Percentiles rank a stretch among this genome's conserved stretches.
Evolutionary conservation across 1,284 basidiomycete species (phyloP).

Genomic region (Heterobasidion occidentale): DNA sequence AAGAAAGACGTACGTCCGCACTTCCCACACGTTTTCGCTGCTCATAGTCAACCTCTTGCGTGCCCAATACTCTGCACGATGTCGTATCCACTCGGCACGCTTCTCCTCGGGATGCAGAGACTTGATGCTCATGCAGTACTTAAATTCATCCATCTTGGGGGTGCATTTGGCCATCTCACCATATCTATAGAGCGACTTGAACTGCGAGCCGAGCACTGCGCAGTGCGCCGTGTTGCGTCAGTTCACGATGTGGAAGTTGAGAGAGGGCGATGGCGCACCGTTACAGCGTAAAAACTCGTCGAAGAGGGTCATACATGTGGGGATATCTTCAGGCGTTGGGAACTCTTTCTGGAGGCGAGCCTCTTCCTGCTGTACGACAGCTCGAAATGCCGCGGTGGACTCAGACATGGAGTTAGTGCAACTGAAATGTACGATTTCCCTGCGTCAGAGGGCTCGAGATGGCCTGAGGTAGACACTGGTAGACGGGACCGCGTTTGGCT

Average conservation of each 20-base stretch:
- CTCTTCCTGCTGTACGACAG: conserved; percentile 56
- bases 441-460: too few relatives aligned
- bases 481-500: too few relatives aligned
- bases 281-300: conserved; percentile 78
- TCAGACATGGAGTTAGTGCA: neutral
- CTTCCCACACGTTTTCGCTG: conserved; percentile 93
- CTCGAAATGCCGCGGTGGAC: conserved; percentile 27
- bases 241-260: neutral
- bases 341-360: conserved; percentile 53
- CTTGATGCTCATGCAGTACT: conserved; percentile 89
- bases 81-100: conserved; percentile 76
- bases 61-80: conserved; percentile 92
- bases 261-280: conserved; percentile 32
- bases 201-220: conserved; percentile 73
- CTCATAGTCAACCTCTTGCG: conserved; percentile 63
- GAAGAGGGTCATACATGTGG: conserved; percentile 71
- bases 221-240: neutral
- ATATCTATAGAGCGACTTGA: conserved; percentile 82
- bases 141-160: conserved; percentile 86
- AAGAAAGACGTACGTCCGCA: conserved; percentile 56
- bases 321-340: conserved; percentile 73
- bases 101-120: conserved; percentile 69
- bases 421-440: neutral
- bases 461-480: too few relatives aligned
- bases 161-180: conserved; percentile 75